Evolutionary conservation across 371 early-diverging fungal genomes (phyloP), one percentile per base, ranked within the genome.

Genomic region (Batkoa obscura): DNA sequence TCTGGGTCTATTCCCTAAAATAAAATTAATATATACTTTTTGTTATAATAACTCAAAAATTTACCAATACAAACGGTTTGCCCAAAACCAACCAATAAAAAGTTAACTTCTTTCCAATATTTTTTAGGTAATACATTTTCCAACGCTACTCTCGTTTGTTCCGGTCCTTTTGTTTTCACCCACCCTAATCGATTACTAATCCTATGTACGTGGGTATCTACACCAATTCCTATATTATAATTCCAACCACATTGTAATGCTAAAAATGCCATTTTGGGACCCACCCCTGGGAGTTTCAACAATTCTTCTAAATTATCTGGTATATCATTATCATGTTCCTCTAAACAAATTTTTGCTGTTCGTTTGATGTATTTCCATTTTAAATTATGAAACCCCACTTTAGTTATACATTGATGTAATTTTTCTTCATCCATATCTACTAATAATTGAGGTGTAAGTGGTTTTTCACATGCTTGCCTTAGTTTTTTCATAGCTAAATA

Each of bases 161-260:
- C 96, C 9, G 88, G 95, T 55, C 64, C 70, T 49, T 79, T 79
- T 31, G 83, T 80, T 35, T 76, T 72, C 12, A 83, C 81, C 88
- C 97, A 92, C 1, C 89, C 88, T 31, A 98, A 69, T 12, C 94
- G 76, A 58, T 95, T 90, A 30, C 79, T 60, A 37, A 99, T 97
- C 38, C 98, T 79, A 69, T 95, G 92, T 8, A 98, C 97, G 69
- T 99, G 99, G 0, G 87, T 86, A 69, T 99, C 98, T n/a, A 99
- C 98, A 9, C 96, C 94, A 66, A 99, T 96, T 1, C 98, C 99
- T 10, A 74, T 63, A 59, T 81, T 85, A 54, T 73, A 72, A 17
- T 83, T 74, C 94, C 94, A 94, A 13, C 90, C 93, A 17, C 63
- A 65, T 54, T 93, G 91, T 61, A 95, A 68, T 0, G 86, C 74